Evolutionary conservation across 1,284 basidiomycete species (phyloP).

Genomic region (Farysia itapuensis): DNA sequence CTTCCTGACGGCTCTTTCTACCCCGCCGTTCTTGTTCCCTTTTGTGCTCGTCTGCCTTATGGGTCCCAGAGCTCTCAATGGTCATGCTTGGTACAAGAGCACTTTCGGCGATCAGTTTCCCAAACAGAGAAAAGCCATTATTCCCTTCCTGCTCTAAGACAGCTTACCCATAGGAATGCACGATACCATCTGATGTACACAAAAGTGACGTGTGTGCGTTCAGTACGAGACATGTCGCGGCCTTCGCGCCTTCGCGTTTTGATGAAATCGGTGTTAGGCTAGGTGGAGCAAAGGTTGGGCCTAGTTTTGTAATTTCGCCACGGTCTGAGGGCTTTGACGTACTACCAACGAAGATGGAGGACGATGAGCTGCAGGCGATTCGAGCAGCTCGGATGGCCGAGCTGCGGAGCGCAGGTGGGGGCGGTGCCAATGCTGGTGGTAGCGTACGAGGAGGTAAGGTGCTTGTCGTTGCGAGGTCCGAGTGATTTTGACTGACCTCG

Average conservation of each 20-base stretch:
- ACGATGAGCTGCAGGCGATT: conserved; percentile 59
- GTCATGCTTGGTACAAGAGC: conserved; percentile 76
- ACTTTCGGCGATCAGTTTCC: conserved; percentile 72
- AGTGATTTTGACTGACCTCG: too few species aligned
- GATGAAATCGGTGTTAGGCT: too few species aligned
- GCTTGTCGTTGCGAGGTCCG: too few species aligned
- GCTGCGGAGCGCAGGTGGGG: conserved; percentile 33
- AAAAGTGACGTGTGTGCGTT: neutral
- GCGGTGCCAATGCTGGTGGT: conserved; percentile 13
- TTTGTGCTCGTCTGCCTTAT: conserved; percentile 72
- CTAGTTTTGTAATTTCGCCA: too few species aligned
- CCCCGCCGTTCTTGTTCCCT: conserved; percentile 65
- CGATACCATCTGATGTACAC: neutral
- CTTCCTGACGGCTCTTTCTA: conserved; percentile 24
- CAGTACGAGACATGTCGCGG: too few species aligned
- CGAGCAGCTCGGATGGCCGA: conserved; percentile 56
- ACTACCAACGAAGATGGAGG: conserved; percentile 46
- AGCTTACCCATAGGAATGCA: too few species aligned
- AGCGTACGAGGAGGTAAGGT: conserved; percentile 14
- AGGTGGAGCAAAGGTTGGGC: too few species aligned
- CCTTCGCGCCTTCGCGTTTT: too few species aligned
- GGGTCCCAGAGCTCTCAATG: conserved; percentile 76
- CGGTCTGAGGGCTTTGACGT: too few species aligned
- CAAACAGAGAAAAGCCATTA: conserved; percentile 67
- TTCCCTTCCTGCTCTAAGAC: conserved; percentile 69